Conservation (phyloP, 2,329 filamentous ascomycete genomes). For the Cladophialophora yegresii region DNA sequence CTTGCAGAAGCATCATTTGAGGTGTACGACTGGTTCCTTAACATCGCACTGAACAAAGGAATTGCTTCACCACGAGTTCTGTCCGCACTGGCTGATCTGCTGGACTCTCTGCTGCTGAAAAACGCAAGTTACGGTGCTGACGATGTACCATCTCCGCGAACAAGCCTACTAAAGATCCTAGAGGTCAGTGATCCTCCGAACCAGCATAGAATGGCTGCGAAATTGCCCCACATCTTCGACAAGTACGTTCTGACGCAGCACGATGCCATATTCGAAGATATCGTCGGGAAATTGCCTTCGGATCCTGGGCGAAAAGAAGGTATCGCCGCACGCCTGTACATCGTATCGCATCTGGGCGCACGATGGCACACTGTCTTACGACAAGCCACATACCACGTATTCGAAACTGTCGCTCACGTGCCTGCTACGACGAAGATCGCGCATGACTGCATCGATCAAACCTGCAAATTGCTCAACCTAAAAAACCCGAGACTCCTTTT, state of each 20-base stretch:
- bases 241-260: slow-evolving; percentile 81
- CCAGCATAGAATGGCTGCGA: slow-evolving; percentile 72
- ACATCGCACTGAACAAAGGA: slow-evolving; percentile 65
- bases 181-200: slow-evolving; percentile 66
- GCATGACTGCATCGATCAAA: slow-evolving; percentile 65
- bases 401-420: slow-evolving; percentile 81
- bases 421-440: slow-evolving; percentile 68
- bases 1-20: slow-evolving; percentile 70
- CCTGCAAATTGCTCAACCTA: slow-evolving; percentile 68
- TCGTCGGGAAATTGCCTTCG: slow-evolving; percentile 75
- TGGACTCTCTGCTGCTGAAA: slow-evolving; percentile 68
- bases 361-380: slow-evolving; percentile 83
- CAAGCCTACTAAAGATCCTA: slow-evolving; percentile 73
- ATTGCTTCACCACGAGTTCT: slow-evolving; percentile 71
- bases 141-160: slow-evolving; percentile 64
- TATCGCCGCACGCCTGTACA: slow-evolving; percentile 77
- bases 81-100: slow-evolving; percentile 65
- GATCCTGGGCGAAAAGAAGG: slow-evolving; percentile 74
- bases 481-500: slow-evolving; percentile 71
- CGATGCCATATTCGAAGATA: slow-evolving; percentile 79
- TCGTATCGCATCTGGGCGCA: slow-evolving; percentile 75
- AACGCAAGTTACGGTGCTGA: slow-evolving; percentile 68
- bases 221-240: slow-evolving; percentile 73
- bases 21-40: slow-evolving; percentile 76
- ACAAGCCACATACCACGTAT: slow-evolving; percentile 87